These are phyloP conservation scores for Yarrowia sp. DNA, from an alignment of 805 yeast species.

Conservation along the genomic window DNA sequence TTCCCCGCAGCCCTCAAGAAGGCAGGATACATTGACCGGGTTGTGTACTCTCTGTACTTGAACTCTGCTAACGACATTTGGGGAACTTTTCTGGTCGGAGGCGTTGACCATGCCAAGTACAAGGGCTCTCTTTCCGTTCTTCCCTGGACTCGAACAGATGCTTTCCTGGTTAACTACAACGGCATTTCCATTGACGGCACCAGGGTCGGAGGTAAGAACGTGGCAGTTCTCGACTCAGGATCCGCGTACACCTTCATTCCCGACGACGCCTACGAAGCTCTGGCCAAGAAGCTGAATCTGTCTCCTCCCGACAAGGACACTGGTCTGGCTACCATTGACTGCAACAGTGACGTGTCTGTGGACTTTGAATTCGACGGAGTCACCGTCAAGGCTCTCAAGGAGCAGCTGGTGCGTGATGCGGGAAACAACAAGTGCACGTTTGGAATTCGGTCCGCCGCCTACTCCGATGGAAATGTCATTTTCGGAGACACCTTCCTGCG, in stretches of 20 bases:
- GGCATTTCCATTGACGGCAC: neutral
- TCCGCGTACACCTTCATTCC: neutral
- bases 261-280: neutral
- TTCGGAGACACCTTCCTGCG: constrained; percentile 71
- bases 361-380: constrained; percentile 40
- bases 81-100: neutral
- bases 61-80: neutral
- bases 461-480: constrained; percentile 44
- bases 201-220: neutral
- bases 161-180: neutral
- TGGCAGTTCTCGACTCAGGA: neutral
- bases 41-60: neutral
- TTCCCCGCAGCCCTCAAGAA: neutral
- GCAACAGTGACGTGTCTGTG: constrained; percentile 29
- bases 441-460: constrained; percentile 46
- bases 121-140: neutral
- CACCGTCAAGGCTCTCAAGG: neutral
- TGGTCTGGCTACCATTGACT: constrained; percentile 39
- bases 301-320: constrained; percentile 1
- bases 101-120: constrained; percentile 1
- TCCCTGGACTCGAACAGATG: neutral
- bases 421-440: constrained; percentile 42
- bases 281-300: neutral
- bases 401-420: neutral
- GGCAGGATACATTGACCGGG: neutral